phyloP scores from a whole-genome alignment of 768 basidiomycete genomes.

The Kwoniella bestiolae region DNA sequence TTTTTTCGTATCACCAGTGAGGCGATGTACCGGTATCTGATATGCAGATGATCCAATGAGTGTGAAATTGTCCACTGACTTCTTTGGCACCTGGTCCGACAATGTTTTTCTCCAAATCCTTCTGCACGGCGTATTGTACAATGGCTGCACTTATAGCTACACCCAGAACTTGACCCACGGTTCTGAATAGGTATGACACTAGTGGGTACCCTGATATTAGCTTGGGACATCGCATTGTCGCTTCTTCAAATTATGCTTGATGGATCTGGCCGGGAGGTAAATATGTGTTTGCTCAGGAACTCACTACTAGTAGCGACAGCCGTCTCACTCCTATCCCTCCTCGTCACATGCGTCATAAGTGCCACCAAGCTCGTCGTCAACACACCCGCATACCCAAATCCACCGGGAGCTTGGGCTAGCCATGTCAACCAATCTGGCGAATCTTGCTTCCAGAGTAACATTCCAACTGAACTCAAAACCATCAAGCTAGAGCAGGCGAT shows the following conservation, averaged over 20 bases:
- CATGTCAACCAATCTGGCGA: conserved; percentile 55
- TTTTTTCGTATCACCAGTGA: background rate
- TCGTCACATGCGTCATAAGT: conserved; percentile 48
- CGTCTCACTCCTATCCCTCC: conserved; percentile 45
- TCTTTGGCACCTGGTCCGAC: conserved; percentile 70
- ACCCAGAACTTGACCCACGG: conserved; percentile 92
- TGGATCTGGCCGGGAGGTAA: no score
- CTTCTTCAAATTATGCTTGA: no score
- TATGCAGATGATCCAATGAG: no score
- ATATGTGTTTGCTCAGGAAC: conserved; percentile 56
- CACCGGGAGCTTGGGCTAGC: conserved; percentile 45
- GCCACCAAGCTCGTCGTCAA: conserved; percentile 54
- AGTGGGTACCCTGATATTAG: conserved; percentile 17
- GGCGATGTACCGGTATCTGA: background rate
- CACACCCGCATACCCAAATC: conserved; percentile 50
- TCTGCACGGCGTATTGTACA: conserved; percentile 75
- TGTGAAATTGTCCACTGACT: conserved; percentile 15
- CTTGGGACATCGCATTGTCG: no score
- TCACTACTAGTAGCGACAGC: conserved; percentile 82
- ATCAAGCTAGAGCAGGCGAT: conserved; percentile 66
- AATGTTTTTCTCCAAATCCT: conserved; percentile 73
- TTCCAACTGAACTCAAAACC: conserved; percentile 65
- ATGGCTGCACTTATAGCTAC: conserved; percentile 85
- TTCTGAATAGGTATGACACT: conserved; percentile 94
- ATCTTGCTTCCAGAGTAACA: conserved; percentile 69